Conservation (phyloP, 176 grass and related monocot species). For the Juncus effusus region DNA sequence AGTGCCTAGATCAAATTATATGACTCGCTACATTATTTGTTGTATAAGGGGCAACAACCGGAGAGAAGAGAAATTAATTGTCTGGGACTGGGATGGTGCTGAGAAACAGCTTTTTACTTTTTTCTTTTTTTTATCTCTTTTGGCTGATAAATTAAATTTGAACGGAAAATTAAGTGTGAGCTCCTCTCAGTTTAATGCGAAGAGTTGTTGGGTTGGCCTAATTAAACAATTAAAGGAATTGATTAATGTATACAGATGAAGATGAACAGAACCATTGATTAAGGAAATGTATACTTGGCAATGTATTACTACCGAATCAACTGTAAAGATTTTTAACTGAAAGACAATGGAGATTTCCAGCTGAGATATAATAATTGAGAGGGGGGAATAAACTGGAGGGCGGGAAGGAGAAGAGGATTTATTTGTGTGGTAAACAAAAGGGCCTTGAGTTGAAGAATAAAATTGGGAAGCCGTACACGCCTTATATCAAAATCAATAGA, state of each 20-base stretch:
- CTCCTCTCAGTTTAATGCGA: too few relatives aligned
- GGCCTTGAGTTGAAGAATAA: not conserved
- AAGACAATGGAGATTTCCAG: not conserved
- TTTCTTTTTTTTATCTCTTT: slow-evolving; percentile 1
- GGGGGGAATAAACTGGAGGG: not conserved
- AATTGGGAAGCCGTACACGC: slow-evolving; percentile 15
- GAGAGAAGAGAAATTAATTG: slow-evolving; percentile 22
- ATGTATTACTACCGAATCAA: too few relatives aligned
- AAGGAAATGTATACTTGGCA: too few relatives aligned
- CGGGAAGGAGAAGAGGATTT: slow-evolving; percentile 1
- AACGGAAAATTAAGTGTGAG: not conserved
- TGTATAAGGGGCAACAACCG: not conserved
- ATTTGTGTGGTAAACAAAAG: not conserved
- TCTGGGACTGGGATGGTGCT: slow-evolving; percentile 12
- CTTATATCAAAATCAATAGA: not conserved
- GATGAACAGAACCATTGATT: too few relatives aligned
- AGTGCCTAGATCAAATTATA: too few relatives aligned
- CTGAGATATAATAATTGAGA: not conserved
- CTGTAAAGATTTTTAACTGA: not conserved
- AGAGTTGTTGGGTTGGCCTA: too few relatives aligned
- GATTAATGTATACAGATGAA: too few relatives aligned
- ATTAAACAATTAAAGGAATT: too few relatives aligned
- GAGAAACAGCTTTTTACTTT: slow-evolving; percentile 17
- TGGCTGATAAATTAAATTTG: slow-evolving; percentile 1
- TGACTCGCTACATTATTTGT: not conserved